A percentile compares a stretch with the other conserved stretches of the same genome.
These are phyloP conservation scores for Dictyostelium citrinum DNA, from an alignment of 78 protist species.

Conservation along the genomic window DNA sequence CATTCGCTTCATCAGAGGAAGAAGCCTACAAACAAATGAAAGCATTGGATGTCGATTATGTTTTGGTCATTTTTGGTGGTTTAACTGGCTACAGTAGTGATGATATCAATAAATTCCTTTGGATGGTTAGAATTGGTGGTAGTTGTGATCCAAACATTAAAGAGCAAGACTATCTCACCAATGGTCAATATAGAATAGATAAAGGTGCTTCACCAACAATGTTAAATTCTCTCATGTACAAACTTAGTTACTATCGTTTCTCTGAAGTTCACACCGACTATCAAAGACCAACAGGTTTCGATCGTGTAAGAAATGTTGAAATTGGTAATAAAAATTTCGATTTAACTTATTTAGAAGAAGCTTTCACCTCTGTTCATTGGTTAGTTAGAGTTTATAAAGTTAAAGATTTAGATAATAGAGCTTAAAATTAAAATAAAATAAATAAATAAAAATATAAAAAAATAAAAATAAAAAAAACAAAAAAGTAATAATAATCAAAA, in stretches of 20 bases:
- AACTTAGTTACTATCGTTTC: constrained; percentile 95
- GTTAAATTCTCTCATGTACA: constrained; percentile 95
- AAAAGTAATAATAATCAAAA: not conserved
- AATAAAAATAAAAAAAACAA: not conserved
- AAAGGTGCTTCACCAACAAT: constrained; percentile 84
- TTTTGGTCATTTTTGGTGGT: constrained; percentile 98
- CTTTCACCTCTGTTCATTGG: constrained; percentile 98
- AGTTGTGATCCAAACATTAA: constrained; percentile 45
- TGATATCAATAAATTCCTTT: constrained; percentile 98
- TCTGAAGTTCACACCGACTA: constrained; percentile 89
- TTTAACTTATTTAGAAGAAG: constrained; percentile 95
- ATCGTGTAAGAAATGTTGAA: constrained; percentile 93
- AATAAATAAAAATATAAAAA: not conserved
- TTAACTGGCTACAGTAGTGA: constrained; percentile 95
- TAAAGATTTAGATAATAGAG: constrained; percentile 82
- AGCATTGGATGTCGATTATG: constrained; percentile 97
- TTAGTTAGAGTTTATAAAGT: constrained; percentile 98
- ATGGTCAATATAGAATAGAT: constrained; percentile 90
- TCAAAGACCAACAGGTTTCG: constrained; percentile 93
- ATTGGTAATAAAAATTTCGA: constrained; percentile 94
- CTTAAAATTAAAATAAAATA: constrained; percentile 12
- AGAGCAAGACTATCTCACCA: constrained; percentile 90
- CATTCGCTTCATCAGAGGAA: constrained; percentile 93
- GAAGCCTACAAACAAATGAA: constrained; percentile 88
- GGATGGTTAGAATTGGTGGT: constrained; percentile 97